Percentiles rank a stretch among this genome's conserved stretches.
These are phyloP conservation scores for Spirogloea muscicola DNA, from an alignment of 139 green algal genomes.

Conservation along the genomic window DNA sequence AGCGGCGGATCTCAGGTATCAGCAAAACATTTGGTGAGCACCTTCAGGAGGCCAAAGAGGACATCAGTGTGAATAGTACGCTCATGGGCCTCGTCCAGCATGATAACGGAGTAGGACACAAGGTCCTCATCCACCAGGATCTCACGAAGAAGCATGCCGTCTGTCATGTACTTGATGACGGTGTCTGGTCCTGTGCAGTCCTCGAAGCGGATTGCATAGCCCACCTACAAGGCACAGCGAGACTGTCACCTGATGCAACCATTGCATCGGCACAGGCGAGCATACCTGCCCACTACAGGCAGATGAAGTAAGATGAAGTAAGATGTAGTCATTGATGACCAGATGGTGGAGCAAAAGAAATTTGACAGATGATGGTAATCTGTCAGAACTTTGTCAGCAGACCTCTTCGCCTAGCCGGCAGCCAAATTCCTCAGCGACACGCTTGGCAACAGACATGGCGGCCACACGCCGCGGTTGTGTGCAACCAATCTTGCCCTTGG, in stretches of 20 bases:
- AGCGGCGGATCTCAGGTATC: no score
- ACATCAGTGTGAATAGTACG: slow-evolving; percentile 96
- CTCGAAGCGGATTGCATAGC: slow-evolving; percentile 97
- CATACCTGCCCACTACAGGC: no score
- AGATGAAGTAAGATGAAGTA: no score
- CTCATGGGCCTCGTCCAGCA: slow-evolving; percentile 98
- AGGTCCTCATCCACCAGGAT: slow-evolving; percentile 82
- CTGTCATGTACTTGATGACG: slow-evolving; percentile 96
- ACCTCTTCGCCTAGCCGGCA: slow-evolving; percentile 58
- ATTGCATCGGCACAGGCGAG: no score
- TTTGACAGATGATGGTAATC: no score
- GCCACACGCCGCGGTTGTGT: slow-evolving; percentile 93
- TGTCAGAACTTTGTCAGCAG: no score
- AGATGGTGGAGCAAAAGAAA: no score
- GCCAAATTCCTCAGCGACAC: slow-evolving; percentile 90
- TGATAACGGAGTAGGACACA: slow-evolving; percentile 75
- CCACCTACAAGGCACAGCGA: no score
- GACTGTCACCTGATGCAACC: no score
- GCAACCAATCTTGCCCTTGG: slow-evolving; percentile 75
- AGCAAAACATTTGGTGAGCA: no score
- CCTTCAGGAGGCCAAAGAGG: slow-evolving; percentile 96
- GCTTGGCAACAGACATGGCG: slow-evolving; percentile 93
- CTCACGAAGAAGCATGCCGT: slow-evolving; percentile 94
- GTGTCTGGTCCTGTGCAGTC: slow-evolving; percentile 83
- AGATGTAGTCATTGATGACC: no score